Evolutionary conservation across 805 yeast genomes (phyloP), one percentile per base, ranked within the genome.

Genomic region (Pichia rugopelliculosa): DNA sequence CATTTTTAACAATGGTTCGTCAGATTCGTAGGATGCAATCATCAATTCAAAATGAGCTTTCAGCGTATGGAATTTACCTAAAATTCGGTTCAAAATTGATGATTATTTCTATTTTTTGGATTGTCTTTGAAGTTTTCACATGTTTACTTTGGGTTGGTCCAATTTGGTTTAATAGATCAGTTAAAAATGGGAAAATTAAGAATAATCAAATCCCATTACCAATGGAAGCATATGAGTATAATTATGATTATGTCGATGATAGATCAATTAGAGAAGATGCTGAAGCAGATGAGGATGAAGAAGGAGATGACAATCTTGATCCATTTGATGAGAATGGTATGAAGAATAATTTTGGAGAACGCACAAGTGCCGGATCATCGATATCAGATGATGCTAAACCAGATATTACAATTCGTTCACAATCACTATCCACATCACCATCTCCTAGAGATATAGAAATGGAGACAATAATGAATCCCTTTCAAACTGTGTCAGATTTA

Each of bases 141-240:
- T 59, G 26, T 44, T 50, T 20, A 9, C 18, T 52, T 2, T 72
- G 76, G 76, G 66, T 63, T 8, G 73, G 74, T 8, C 72, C 74
- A 3, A 51, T 64, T 15, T 72, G 85, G 84, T 80, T 82, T 64
- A 74, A 77, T 8, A 72, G 76, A 44, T 77, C 79, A 2, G 39
- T 39, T 10, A 38, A 41, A 20, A 36, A 18, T 0, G 2, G 20
- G 2, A 36, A 24, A 40, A 21, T 25, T 12, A 22, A 38, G 5
- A 26, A 33, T 3, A 45, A 33, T n/a, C 48, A 52, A 36, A 47
- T 40, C 8, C 40, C 49, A n/a, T n/a, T 33, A 22, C 4, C 42
- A 13, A 38, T 45, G 36, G 41, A 42, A 13, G 39, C 37, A 18
- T 47, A 50, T 22, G 42, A 41, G 2, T 47, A 26, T 23, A 37